These are phyloP conservation scores for Penicillium sp. DNA, from an alignment of 2,329 filamentous ascomycete species.

Conservation along the genomic window DNA sequence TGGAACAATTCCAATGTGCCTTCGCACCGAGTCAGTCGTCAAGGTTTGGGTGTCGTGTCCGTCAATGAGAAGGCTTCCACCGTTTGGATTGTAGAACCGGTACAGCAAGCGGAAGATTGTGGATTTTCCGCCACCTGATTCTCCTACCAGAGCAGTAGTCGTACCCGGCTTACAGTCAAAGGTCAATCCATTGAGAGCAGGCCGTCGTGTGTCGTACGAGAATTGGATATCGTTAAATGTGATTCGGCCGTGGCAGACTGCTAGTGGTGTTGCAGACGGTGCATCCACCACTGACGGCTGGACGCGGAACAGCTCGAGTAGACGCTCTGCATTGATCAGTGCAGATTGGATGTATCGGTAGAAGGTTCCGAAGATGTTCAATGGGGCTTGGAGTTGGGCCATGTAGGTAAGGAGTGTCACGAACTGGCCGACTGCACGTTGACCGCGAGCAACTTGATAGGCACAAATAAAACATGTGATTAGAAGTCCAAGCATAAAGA, in stretches of 20 bases:
- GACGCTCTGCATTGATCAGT: slow-evolving; percentile 41
- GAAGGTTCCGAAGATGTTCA: slow-evolving; percentile 66
- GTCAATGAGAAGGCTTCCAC: slow-evolving; percentile 65
- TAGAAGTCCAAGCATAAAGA: slow-evolving; percentile 68
- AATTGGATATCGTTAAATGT: slow-evolving; percentile 58
- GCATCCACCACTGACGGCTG: slow-evolving; percentile 56
- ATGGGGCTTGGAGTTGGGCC: slow-evolving; percentile 68
- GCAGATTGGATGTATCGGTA: slow-evolving; percentile 56
- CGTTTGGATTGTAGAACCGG: slow-evolving; percentile 42
- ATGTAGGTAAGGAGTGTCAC: slow-evolving; percentile 72
- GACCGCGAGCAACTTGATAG: slow-evolving; percentile 61
- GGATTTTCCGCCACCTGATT: slow-evolving; percentile 78
- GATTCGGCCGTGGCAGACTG: slow-evolving; percentile 55
- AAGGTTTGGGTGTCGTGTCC: slow-evolving; percentile 73
- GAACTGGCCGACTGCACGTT: slow-evolving; percentile 65
- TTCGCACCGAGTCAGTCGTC: slow-evolving; percentile 77
- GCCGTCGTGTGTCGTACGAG: slow-evolving; percentile 56
- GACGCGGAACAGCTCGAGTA: slow-evolving; percentile 58
- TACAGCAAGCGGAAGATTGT: slow-evolving; percentile 10
- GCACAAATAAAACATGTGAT: slow-evolving; percentile 69
- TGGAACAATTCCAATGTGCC: slow-evolving; percentile 81
- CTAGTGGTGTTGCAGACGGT: slow-evolving; percentile 52
- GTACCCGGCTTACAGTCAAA: slow-evolving; percentile 54
- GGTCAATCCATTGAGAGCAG: slow-evolving; percentile 56
- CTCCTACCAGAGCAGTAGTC: slow-evolving; percentile 67